Base-by-base conservation (phyloP, 2,329 filamentous ascomycete genomes). In the Xylaria sp. region DNA sequence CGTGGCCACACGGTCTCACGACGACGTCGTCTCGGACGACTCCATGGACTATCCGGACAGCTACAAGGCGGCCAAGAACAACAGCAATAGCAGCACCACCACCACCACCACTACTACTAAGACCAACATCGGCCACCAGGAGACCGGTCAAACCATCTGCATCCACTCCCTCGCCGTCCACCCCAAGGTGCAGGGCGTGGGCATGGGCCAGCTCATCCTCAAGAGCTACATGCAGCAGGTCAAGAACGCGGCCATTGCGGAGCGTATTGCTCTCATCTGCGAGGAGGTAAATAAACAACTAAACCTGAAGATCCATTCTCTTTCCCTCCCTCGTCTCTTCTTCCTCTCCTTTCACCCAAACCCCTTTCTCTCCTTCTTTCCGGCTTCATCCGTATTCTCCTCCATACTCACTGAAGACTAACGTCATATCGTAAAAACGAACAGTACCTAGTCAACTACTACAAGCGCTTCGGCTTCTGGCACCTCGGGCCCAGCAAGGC, bases 111-210 rank as follows among this genome's bases (percentile, higher is more conserved):
- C 14, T 42, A n/a, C 9, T 5, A 14, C 17, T 42, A 76, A 88
- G 12, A 92, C 92, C 48, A 14, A 36, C 39, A 76, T 89, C 9
- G 93, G 93, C 36, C 93, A 97, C 79, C 88, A 92, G 73, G 88
- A 93, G 67, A 82, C 84, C 17, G 93, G 93, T 47, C 82, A 89
- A 51, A 97, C 93, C 0, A 85, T 97, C 64, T 93, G 89, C 64
- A 82, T 97, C 58, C 94, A 98, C 80, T 95, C 92, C 0, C 85
- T 98, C 4, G 93, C 92, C 19, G 90, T 97, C 5, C 84, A 92
- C 63, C 93, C 93, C 0, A 87, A 90, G 67, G 88, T 93, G 65
- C 93, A 96, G 72, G 85, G 88, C 39, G 88, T 89, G 65, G 92
- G 93, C 0, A 83, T 97, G 2, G 94, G 92, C 17, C 89, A 87